Percentiles rank a stretch among this genome's conserved stretches.
phyloP scores from a whole-genome alignment of 805 yeast species.

The Ogataea pini region DNA sequence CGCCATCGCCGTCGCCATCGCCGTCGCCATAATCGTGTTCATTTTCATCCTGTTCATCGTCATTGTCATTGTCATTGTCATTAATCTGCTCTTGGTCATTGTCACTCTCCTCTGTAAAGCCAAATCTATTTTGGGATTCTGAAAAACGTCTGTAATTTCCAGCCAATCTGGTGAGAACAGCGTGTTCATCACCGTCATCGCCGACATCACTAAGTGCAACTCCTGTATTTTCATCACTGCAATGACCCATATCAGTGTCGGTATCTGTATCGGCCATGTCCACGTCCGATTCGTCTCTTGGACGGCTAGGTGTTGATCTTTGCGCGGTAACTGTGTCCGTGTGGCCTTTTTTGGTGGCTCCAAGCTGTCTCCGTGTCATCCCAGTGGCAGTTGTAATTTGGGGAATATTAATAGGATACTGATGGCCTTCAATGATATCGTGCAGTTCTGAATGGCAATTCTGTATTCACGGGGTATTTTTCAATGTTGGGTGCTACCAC shows the following conservation, averaged over 20 bases:
- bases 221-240: constrained; percentile 12
- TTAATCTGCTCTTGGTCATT: constrained; percentile 18
- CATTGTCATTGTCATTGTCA: background rate
- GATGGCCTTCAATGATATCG: too few relatives aligned
- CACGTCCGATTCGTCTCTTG: constrained; percentile 1
- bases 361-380: constrained; percentile 6
- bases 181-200: constrained; percentile 22
- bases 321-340: background rate
- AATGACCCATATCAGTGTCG: constrained; percentile 4
- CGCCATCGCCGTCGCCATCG: constrained; percentile 1
- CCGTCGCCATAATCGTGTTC: background rate
- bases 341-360: background rate
- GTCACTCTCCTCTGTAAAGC: constrained; percentile 18
- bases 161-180: constrained; percentile 40
- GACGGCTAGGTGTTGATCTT: background rate
- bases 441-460: too few relatives aligned
- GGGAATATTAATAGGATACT: too few relatives aligned
- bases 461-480: too few relatives aligned
- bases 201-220: constrained; percentile 27
- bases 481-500: too few relatives aligned
- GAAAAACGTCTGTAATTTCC: constrained; percentile 41
- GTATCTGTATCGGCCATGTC: constrained; percentile 8
- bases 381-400: background rate
- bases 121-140: constrained; percentile 23
- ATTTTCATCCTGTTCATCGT: constrained; percentile 7